phyloP scores from a whole-genome alignment of 225 moss, liverwort and hornwort genomes.

The Straminergon stramineum region DNA sequence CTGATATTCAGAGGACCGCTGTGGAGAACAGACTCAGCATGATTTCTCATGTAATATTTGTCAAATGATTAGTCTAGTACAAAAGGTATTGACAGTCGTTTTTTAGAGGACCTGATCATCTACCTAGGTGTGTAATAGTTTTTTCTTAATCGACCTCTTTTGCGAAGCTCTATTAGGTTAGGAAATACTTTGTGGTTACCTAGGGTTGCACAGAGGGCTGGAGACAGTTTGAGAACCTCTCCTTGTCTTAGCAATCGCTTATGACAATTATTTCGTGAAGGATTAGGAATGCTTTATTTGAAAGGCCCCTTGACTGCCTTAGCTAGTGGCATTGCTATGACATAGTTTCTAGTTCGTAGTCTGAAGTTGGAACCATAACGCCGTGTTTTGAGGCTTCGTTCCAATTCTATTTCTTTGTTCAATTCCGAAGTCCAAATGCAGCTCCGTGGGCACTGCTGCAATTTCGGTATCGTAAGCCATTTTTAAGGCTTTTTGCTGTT shows the following conservation, averaged over 20 bases:
- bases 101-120: not conserved
- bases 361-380: constrained; percentile 21
- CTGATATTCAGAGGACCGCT: constrained; percentile 3
- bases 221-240: not conserved
- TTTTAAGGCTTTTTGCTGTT: constrained; percentile 16
- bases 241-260: not conserved
- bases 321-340: not conserved
- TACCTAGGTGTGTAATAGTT: not conserved
- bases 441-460: constrained; percentile 13
- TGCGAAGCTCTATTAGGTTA: constrained; percentile 10
- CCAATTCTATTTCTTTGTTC: constrained; percentile 9
- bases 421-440: constrained; percentile 7
- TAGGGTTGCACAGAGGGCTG: not conserved
- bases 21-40: constrained; percentile 7
- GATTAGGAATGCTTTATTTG: not conserved
- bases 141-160: constrained; percentile 10
- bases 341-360: constrained; percentile 2
- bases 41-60: constrained; percentile 4
- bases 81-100: not conserved
- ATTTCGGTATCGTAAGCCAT: constrained; percentile 11
- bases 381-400: constrained; percentile 42
- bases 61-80: constrained; percentile 10
- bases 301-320: not conserved
- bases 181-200: not conserved
- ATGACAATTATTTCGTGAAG: constrained; percentile 7